Base-by-base conservation (phyloP, 2,329 filamentous ascomycete species). In the Didymella glomerata region DNA sequence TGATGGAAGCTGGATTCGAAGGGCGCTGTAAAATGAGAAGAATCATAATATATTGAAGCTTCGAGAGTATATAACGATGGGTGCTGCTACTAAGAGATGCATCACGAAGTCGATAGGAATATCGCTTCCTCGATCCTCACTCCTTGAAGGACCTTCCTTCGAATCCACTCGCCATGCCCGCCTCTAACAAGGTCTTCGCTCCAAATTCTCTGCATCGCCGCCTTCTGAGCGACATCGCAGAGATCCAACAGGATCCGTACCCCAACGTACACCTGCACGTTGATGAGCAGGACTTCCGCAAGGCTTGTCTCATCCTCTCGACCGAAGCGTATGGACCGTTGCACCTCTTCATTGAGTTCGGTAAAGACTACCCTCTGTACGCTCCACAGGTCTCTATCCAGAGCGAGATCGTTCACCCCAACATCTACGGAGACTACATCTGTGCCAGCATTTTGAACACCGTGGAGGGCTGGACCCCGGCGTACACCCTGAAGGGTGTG, bases 401-500 rank as follows among this genome's bases (percentile, higher is more conserved):
- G 62, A 80, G 78, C 2, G 14, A 51, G 0, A 67, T 83, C 14
- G n/a, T 48, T 0, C 81, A 84, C 53, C 81, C 81, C 2, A 83
- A 84, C 51, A 75, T 84, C n/a, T 79, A 68, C 48, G 70, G 69
- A 4, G 10, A 32, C 11, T 82, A 78, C 60, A 82, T 84, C 28
- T 85, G 82, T 62, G 81, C 81, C 1, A 78, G 75, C 0, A 83
- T 84, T 3, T 73, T 84, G 30, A 79, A 80, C 58, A 77, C 66
- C 0, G 53, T 30, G 2, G 76, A 80, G 18, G 81, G 75, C 1
- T 83, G 81, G 64, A 84, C 82, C 0, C 78, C 81, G 1, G 82
- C 82, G 0, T 84, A 84, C 57, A 84, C 81, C 0, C 72, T 84
- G 24, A 83, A 82, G 54, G 78, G 75, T 3, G 79, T 84, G 22